phyloP scores from a whole-genome alignment of 305 asterid genomes.

The Plantago coronopus region DNA sequence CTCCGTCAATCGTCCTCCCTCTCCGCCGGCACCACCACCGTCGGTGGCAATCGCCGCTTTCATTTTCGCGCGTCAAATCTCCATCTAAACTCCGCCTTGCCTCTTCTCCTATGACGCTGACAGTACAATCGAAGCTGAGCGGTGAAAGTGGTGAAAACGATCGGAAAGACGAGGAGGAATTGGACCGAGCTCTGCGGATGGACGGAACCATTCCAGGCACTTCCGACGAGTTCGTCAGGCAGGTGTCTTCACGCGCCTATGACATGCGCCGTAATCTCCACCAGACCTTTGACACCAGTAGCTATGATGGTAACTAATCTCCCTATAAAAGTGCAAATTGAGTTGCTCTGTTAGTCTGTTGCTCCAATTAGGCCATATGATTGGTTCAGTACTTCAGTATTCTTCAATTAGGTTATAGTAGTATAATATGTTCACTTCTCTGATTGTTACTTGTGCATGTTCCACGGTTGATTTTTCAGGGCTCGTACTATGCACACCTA shows the following conservation, averaged over 20 bases:
- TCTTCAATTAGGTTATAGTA: too few species aligned
- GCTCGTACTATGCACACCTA: too few species aligned
- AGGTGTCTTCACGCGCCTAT: conserved; percentile 87
- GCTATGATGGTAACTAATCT: conserved; percentile 63
- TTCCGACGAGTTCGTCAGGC: conserved; percentile 71
- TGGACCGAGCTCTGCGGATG: conserved; percentile 82
- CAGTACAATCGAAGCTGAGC: conserved; percentile 25
- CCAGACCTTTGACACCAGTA: conserved; percentile 76
- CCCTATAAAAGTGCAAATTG: background rate
- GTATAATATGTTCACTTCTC: too few species aligned
- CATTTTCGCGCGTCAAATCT: conserved; percentile 22
- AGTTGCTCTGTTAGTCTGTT: background rate
- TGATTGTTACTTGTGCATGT: background rate
- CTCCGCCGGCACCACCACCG: conserved; percentile 35
- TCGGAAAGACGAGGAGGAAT: conserved; percentile 68
- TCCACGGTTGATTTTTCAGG: background rate
- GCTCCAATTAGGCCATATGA: background rate
- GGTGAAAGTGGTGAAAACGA: conserved; percentile 40
- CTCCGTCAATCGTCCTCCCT: conserved; percentile 53
- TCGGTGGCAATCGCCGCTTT: conserved; percentile 32
- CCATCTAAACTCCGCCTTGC: conserved; percentile 13
- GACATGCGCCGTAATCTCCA: conserved; percentile 89
- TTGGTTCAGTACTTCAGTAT: too few species aligned
- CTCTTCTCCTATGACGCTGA: background rate
- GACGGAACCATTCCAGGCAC: conserved; percentile 81